Evolutionary conservation across 2,329 filamentous ascomycete genomes (phyloP).

Genomic region (Cryphonectria carpinicola): DNA sequence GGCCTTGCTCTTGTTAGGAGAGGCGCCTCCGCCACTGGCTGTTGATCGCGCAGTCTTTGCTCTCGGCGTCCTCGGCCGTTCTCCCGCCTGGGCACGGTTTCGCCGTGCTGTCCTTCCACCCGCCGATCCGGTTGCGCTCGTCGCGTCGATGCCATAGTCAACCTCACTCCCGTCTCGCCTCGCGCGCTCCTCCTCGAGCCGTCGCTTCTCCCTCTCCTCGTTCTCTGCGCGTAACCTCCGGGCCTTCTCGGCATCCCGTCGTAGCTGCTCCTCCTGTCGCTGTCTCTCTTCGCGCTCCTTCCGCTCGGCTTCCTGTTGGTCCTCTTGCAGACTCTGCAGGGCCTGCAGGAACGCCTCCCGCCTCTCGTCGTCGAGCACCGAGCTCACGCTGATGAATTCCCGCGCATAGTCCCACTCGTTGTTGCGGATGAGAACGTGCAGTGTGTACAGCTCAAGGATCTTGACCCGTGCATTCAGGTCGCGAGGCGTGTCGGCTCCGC

Average conservation of each 20-base stretch:
- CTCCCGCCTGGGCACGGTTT: constrained; percentile 13
- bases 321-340: constrained; percentile 80
- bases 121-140: constrained; percentile 43
- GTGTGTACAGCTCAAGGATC: constrained; percentile 91
- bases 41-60: constrained; percentile 25
- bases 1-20: constrained; percentile 37
- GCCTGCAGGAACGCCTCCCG: constrained; percentile 88
- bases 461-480: constrained; percentile 85
- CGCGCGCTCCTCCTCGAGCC: constrained; percentile 58
- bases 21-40: constrained; percentile 9
- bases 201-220: constrained; percentile 57
- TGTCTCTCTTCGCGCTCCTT: constrained; percentile 63
- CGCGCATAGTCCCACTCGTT: constrained; percentile 95
- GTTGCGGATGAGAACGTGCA: constrained; percentile 92
- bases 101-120: constrained; percentile 28
- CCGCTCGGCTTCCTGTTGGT: constrained; percentile 74
- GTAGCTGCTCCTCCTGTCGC: constrained; percentile 60
- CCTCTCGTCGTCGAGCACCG: constrained; percentile 89
- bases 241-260: constrained; percentile 61
- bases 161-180: constrained; percentile 60
- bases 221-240: constrained; percentile 60
- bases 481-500: constrained; percentile 79
- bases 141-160: constrained; percentile 70
- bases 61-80: constrained; percentile 22
- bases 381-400: constrained; percentile 85